Conservation (phyloP, 1,284 basidiomycete species). For the Moesziomyces antarcticus region DNA sequence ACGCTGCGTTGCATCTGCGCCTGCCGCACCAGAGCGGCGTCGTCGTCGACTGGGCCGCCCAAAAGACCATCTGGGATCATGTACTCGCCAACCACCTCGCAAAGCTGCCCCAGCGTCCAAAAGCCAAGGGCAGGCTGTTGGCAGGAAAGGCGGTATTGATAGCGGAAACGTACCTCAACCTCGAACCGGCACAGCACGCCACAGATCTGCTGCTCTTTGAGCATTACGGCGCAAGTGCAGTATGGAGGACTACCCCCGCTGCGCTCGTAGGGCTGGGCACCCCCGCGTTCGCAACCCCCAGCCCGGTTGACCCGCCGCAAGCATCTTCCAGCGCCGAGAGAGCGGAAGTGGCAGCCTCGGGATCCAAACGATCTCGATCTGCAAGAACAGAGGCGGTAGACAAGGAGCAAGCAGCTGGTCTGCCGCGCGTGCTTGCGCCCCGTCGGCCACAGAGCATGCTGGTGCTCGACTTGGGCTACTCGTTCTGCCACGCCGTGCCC, state of each 20-base stretch:
- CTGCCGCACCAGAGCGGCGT: constrained; percentile 60
- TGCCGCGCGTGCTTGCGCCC: constrained; percentile 4
- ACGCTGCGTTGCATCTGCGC: constrained; percentile 56
- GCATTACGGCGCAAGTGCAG: constrained; percentile 90
- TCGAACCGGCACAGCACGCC: constrained; percentile 87
- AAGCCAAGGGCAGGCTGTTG: constrained; percentile 11
- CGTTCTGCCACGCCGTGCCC: constrained; percentile 91
- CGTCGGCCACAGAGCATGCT: constrained; percentile 78
- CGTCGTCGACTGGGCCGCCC: constrained; percentile 63
- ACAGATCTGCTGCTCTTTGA: constrained; percentile 96
- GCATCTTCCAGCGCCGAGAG: neutral
- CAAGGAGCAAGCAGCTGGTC: neutral
- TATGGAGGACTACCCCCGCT: constrained; percentile 72
- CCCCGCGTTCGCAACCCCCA: constrained; percentile 5
- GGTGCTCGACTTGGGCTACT: constrained; percentile 89
- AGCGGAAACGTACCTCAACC: constrained; percentile 92
- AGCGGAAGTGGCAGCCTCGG: too few relatives aligned
- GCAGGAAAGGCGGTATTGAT: constrained; percentile 71
- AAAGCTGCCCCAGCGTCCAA: neutral
- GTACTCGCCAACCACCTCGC: constrained; percentile 36
- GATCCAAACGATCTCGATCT: neutral
- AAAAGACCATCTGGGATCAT: constrained; percentile 62
- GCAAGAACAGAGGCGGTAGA: neutral
- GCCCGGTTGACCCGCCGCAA: constrained; percentile 5
- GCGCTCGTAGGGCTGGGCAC: constrained; percentile 15